A percentile compares a stretch with the other conserved stretches of the same genome.
Evolutionary conservation across 768 basidiomycete genomes (phyloP).

Genomic region (Lentinula edodes): DNA sequence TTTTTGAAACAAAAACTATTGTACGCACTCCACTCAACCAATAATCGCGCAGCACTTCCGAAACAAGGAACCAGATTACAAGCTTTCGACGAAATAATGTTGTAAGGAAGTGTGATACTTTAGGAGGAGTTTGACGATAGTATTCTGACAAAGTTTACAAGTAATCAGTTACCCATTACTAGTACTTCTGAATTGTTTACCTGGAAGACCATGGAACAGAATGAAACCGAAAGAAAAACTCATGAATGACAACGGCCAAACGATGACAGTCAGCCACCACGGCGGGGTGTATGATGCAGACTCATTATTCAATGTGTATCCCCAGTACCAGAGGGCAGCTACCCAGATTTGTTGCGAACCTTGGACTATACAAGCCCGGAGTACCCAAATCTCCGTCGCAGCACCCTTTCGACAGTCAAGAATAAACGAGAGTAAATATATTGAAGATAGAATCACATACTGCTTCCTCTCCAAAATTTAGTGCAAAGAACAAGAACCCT

Average conservation of each 20-base stretch:
- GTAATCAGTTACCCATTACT: not conserved
- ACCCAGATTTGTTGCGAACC: slow-evolving; percentile 97
- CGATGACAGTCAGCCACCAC: slow-evolving; percentile 52
- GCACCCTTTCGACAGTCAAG: slow-evolving; percentile 53
- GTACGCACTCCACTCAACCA: slow-evolving; percentile 79
- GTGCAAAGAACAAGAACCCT: slow-evolving; percentile 88
- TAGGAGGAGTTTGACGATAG: slow-evolving; percentile 93
- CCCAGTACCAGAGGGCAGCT: slow-evolving; percentile 88
- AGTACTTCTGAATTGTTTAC: not conserved
- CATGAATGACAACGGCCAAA: slow-evolving; percentile 57
- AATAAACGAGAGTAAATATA: not conserved
- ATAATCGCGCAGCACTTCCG: slow-evolving; percentile 88
- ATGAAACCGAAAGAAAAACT: slow-evolving; percentile 53
- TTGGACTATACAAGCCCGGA: slow-evolving; percentile 89
- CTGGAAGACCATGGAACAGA: slow-evolving; percentile 74
- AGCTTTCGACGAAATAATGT: slow-evolving; percentile 88
- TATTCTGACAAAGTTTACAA: slow-evolving; percentile 47
- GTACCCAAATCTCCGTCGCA: slow-evolving; percentile 89
- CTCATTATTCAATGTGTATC: slow-evolving; percentile 64
- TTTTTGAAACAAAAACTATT: slow-evolving; percentile 9
- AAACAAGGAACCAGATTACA: slow-evolving; percentile 92
- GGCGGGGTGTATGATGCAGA: slow-evolving; percentile 53
- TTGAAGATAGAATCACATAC: slow-evolving; percentile 30
- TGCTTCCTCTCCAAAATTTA: slow-evolving; percentile 97
- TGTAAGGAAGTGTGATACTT: slow-evolving; percentile 86